Conservation (phyloP, 768 basidiomycete species). For the Trametes coccinea region DNA sequence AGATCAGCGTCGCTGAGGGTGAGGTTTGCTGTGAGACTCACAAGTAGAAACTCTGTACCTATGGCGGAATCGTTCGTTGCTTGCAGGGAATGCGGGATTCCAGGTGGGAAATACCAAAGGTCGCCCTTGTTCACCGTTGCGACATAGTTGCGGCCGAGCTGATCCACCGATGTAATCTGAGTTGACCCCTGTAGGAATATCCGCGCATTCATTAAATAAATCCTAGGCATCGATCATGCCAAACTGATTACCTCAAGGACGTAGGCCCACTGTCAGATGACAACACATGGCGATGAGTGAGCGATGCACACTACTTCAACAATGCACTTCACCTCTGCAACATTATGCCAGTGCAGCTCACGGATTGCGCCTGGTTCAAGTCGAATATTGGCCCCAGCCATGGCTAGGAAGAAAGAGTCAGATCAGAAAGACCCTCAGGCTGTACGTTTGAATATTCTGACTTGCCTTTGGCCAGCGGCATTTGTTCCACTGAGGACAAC, state of each 20-base stretch:
- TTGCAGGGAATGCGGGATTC: conserved; percentile 56
- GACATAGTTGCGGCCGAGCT: conserved; percentile 49
- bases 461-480: conserved; percentile 32
- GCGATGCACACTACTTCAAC: background rate
- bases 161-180: conserved; percentile 50
- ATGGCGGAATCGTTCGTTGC: conserved; percentile 45
- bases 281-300: background rate
- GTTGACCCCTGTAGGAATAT: conserved; percentile 40
- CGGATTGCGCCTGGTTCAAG: conserved; percentile 38
- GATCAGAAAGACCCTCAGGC: background rate
- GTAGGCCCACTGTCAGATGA: conserved; percentile 32
- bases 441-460: background rate
- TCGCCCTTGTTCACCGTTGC: conserved; percentile 52
- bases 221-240: background rate
- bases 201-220: background rate
- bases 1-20: background rate
- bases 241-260: conserved; percentile 8
- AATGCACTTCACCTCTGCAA: conserved; percentile 26
- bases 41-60: conserved; percentile 55
- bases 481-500: conserved; percentile 27
- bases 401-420: conserved; percentile 12
- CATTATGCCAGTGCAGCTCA: conserved; percentile 41
- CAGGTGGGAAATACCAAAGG: conserved; percentile 59
- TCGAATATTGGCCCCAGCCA: conserved; percentile 39
- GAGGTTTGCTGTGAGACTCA: conserved; percentile 21